Conservation (phyloP, 257 asterid species). For the Galeopsis tetrahit region DNA sequence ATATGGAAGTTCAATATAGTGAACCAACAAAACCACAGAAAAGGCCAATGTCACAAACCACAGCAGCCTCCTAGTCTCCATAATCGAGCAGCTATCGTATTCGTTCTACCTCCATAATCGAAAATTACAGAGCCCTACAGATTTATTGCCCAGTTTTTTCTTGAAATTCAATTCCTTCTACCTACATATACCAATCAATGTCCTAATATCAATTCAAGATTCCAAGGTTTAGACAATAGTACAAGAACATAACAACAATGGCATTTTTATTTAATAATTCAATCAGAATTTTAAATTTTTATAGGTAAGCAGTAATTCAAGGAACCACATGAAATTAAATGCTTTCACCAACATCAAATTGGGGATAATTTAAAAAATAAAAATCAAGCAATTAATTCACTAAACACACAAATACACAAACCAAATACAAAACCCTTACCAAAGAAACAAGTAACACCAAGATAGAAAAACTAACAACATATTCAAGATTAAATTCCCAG, state of each 20-base stretch:
- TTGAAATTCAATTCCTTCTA: conserved; percentile 25
- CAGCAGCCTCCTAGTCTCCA: conserved; percentile 51
- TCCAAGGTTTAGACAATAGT: conserved; percentile 2
- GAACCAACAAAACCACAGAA: conserved; percentile 52
- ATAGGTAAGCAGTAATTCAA: conserved; percentile 3
- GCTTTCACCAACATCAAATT: neutral
- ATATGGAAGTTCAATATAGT: conserved; percentile 66
- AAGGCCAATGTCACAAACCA: conserved; percentile 57
- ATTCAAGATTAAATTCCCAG: conserved; percentile 5
- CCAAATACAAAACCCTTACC: conserved; percentile 34
- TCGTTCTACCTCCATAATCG: neutral
- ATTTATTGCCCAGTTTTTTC: neutral
- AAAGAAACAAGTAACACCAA: conserved; percentile 24
- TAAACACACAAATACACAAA: conserved; percentile 21
- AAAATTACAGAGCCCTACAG: neutral
- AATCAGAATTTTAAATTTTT: conserved; percentile 26
- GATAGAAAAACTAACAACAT: neutral
- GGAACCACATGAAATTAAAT: conserved; percentile 29
- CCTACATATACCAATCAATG: conserved; percentile 8
- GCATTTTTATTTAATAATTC: neutral
- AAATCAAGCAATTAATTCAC: conserved; percentile 23
- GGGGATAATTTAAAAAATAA: neutral
- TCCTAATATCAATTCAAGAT: neutral
- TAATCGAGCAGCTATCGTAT: neutral
- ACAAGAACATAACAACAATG: neutral